These are phyloP conservation scores for Chlorella sp. DNA, from an alignment of 139 green algal species.

Conservation along the genomic window DNA sequence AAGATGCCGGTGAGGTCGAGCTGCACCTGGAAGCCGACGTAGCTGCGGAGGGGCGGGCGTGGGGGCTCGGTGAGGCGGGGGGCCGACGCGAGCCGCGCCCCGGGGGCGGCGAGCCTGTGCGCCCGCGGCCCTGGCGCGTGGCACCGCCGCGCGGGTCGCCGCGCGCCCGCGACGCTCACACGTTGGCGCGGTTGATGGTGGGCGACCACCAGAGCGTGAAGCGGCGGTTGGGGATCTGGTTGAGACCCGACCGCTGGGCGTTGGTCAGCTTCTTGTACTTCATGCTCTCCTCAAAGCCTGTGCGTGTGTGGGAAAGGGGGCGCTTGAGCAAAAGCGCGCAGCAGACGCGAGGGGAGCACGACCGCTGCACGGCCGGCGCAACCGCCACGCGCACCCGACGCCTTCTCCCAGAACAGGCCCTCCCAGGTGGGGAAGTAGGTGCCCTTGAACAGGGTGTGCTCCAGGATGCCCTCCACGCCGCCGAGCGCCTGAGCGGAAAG, in stretches of 20 bases:
- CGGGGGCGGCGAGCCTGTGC: too few species aligned
- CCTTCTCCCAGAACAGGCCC: conserved; percentile 99
- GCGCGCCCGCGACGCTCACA: too few species aligned
- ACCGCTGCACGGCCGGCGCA: neutral
- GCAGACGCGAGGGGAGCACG: neutral
- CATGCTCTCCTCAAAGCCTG: conserved; percentile 93
- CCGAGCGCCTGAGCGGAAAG: conserved; percentile 80
- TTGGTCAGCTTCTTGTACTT: conserved; percentile 99
- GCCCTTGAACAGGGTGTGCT: conserved; percentile 99
- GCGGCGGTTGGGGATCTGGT: conserved; percentile 99
- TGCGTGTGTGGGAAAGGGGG: neutral
- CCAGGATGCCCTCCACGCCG: conserved; percentile 98
- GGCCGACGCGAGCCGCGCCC: too few species aligned
- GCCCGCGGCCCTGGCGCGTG: too few species aligned
- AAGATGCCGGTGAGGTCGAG: conserved; percentile 99
- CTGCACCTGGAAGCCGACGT: conserved; percentile 99
- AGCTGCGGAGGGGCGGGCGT: too few species aligned
- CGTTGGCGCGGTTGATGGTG: conserved; percentile 99
- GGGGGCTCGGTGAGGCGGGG: too few species aligned
- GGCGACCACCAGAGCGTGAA: conserved; percentile 99
- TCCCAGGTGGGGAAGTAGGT: conserved; percentile 99
- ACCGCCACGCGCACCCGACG: conserved; percentile 29
- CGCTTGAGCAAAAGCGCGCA: too few species aligned
- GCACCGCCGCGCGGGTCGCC: too few species aligned
- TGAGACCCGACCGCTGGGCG: conserved; percentile 95